Percentiles rank a stretch among this genome's conserved stretches.
phyloP scores from a whole-genome alignment of 768 basidiomycete species.

The Inosperma sp. region DNA sequence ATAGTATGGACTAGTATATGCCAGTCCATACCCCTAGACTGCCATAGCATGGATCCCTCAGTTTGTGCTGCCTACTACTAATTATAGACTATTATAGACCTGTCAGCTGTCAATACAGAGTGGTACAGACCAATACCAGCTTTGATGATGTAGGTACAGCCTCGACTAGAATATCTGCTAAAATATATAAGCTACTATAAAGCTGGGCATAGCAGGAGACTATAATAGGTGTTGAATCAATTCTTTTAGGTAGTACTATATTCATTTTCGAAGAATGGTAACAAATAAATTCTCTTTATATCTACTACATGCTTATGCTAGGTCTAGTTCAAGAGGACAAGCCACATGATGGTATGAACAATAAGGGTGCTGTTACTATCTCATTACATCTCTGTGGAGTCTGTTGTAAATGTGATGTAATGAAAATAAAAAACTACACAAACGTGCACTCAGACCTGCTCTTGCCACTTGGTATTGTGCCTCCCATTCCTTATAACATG shows the following conservation, averaged over 20 bases:
- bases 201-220: background rate
- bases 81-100: no score
- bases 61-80: background rate
- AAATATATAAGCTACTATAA: slow-evolving; percentile 1
- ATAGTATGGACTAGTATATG: no score
- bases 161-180: background rate
- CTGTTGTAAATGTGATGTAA: background rate
- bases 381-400: no score
- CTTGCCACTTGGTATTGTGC: background rate
- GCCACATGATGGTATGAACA: background rate
- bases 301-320: background rate
- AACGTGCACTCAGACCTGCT: no score
- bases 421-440: background rate
- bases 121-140: background rate
- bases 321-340: background rate
- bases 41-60: no score
- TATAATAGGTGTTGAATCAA: background rate
- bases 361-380: no score
- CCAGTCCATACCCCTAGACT: no score
- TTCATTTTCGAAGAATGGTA: background rate
- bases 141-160: background rate
- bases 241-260: no score
- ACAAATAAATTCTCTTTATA: slow-evolving; percentile 1
- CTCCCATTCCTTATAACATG: background rate
- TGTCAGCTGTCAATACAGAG: no score